Evolutionary conservation across 495 filamentous ascomycete genomes (phyloP).

Genomic region (Parmelia sp.): DNA sequence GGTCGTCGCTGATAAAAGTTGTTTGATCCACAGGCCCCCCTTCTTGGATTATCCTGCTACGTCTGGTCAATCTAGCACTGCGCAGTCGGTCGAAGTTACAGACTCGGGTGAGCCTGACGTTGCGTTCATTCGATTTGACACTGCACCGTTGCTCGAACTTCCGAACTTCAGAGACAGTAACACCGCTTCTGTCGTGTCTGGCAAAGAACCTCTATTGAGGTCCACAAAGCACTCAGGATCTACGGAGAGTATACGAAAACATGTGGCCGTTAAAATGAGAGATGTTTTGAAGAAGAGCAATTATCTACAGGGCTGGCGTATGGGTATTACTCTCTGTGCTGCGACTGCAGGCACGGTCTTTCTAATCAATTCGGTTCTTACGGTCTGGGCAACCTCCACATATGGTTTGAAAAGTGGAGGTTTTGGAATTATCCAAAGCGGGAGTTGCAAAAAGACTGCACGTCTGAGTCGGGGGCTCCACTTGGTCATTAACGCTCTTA

Average conservation of each 20-base stretch:
- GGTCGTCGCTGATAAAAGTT: no score
- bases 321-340: constrained; percentile 9
- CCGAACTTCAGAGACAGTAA: background rate
- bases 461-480: constrained; percentile 30
- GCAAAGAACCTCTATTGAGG: no score
- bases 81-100: background rate
- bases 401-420: background rate
- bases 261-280: no score
- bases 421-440: constrained; percentile 20
- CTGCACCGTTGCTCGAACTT: background rate
- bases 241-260: no score
- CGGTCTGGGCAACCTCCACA: background rate
- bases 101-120: no score
- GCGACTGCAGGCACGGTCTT: background rate
- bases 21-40: no score
- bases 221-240: no score
- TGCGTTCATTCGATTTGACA: background rate
- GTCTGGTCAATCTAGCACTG: background rate
- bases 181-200: no score
- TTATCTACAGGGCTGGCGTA: constrained; percentile 3
- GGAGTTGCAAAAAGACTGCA: constrained; percentile 25
- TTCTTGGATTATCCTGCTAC: no score
- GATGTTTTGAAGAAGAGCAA: background rate
- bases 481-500: constrained; percentile 35
- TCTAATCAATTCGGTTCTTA: background rate